A percentile compares a stretch with the other conserved stretches of the same genome.
Evolutionary conservation across 2,329 filamentous ascomycete genomes (phyloP).

Genomic region (Colletotrichum simmondsii): DNA sequence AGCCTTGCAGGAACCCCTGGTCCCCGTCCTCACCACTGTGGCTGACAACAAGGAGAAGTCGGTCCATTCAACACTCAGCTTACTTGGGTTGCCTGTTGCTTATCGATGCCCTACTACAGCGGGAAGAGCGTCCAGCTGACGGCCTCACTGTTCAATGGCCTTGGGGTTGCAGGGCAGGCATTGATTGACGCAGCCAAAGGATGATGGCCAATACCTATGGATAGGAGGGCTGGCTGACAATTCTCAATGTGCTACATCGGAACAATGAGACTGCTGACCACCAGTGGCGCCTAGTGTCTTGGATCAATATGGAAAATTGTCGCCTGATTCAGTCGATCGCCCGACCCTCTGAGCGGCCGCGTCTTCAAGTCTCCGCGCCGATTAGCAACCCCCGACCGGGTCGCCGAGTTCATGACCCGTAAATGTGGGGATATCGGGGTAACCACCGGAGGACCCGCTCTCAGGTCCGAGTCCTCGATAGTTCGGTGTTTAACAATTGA

Average conservation of each 20-base stretch:
- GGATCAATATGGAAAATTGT: not conserved
- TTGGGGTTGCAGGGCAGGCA: slow-evolving; percentile 8
- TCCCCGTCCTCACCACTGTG: not conserved
- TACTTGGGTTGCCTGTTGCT: not conserved
- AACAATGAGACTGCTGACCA: not conserved
- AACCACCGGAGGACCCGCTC: not conserved
- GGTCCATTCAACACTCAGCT: not conserved
- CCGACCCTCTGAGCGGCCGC: not conserved
- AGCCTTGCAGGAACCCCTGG: slow-evolving; percentile 27
- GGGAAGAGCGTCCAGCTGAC: not conserved
- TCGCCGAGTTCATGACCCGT: not conserved
- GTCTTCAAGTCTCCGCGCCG: not conserved
- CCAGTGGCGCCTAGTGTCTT: not conserved
- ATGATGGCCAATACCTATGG: not conserved
- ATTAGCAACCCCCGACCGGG: not conserved
- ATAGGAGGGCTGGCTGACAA: not conserved
- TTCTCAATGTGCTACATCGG: not conserved
- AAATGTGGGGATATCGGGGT: not conserved
- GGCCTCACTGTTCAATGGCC: slow-evolving; percentile 5
- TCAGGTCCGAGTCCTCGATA: not conserved
- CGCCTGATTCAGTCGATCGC: not conserved
- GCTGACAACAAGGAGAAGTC: slow-evolving; percentile 5
- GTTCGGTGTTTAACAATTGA: not conserved
- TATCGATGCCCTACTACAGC: not conserved
- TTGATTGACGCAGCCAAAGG: slow-evolving; percentile 4